A percentile compares a stretch with the other conserved stretches of the same genome.
These are phyloP conservation scores for Coniella lustricola DNA, from an alignment of 2,329 filamentous ascomycete genomes.

Conservation along the genomic window DNA sequence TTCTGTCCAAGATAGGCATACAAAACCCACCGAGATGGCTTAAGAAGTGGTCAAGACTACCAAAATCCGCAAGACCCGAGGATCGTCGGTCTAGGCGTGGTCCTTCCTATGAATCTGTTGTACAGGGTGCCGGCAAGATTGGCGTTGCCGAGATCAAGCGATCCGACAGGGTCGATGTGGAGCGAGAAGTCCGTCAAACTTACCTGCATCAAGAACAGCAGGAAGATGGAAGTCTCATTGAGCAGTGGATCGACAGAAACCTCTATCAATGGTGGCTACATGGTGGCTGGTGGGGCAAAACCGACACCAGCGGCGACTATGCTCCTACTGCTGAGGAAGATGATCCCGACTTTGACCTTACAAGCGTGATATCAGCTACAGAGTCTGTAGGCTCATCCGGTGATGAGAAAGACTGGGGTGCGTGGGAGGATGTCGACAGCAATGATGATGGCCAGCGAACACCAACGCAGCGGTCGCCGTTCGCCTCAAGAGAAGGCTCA, in stretches of 20 bases:
- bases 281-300: slow-evolving; percentile 78
- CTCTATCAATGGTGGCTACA: slow-evolving; percentile 80
- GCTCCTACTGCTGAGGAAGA: slow-evolving; percentile 47
- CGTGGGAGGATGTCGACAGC: slow-evolving; percentile 35
- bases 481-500: slow-evolving; percentile 41
- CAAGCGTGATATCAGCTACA: slow-evolving; percentile 67
- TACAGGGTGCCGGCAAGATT: slow-evolving; percentile 40
- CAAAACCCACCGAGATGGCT: slow-evolving; percentile 59
- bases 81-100: slow-evolving; percentile 13
- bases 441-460: slow-evolving; percentile 54
- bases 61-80: slow-evolving; percentile 22
- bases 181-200: slow-evolving; percentile 63
- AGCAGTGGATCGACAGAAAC: slow-evolving; percentile 62
- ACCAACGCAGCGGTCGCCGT: slow-evolving; percentile 61
- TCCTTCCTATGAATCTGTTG: slow-evolving; percentile 44
- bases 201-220: slow-evolving; percentile 25
- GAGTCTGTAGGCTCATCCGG: slow-evolving; percentile 23
- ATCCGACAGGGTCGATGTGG: slow-evolving; percentile 68
- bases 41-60: slow-evolving; percentile 38
- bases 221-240: slow-evolving; percentile 38
- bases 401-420: slow-evolving; percentile 24
- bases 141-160: slow-evolving; percentile 39
- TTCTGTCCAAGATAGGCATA: slow-evolving; percentile 54
- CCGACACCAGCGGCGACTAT: slow-evolving; percentile 77
- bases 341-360: slow-evolving; percentile 46